Evolutionary conservation across 768 basidiomycete species (phyloP), one percentile per base, ranked within the genome.

Genomic region (Hirschioporus abietinus): DNA sequence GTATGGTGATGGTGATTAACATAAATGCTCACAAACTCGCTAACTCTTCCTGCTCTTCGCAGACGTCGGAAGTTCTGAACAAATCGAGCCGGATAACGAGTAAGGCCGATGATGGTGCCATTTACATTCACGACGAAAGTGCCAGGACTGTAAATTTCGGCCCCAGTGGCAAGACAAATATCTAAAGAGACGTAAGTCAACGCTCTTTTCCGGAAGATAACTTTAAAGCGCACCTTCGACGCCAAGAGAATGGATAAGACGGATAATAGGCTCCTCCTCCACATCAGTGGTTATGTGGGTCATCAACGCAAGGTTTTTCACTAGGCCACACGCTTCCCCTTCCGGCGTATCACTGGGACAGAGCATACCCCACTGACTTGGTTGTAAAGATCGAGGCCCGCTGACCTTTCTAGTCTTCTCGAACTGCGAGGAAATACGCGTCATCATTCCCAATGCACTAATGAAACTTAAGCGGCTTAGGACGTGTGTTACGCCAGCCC

Each of bases 201-300:
- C 58, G n/a, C 58, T 64, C 65, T 63, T 67, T 26, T 61, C 67
- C 64, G 69, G 61, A 61, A 42, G 69, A 58, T 69, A 61, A 62
- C 25, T 60, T 64, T 34, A 62, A 69, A 60, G 72, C 83, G 64
- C 66, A 91, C 95, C 95, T 86, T 99, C 96, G 20, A 99, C 92
- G 30, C 97, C 97, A n/a, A 99, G 86, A 88, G 97, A 89, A 77
- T 90, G 96, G 5, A 93, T 89, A 35, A 98, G 80, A 67, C 89
- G 86, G 69, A 93, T 87, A 65, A 99, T 92, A 0, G 96, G 96
- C 67, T 89, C 93, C 76, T 99, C 97, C 68, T 96, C 95, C 34
- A 95, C 96, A 76, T 99, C 97, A 58, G 97, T 99, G 9, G 97
- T 99, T 75, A 99, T 99, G 77, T 99, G 96, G 2, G 97, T 99